Evolutionary conservation across 2,329 filamentous ascomycete genomes (phyloP), one percentile per base, ranked within the genome.

Genomic region (Fusarium decemcellulare): DNA sequence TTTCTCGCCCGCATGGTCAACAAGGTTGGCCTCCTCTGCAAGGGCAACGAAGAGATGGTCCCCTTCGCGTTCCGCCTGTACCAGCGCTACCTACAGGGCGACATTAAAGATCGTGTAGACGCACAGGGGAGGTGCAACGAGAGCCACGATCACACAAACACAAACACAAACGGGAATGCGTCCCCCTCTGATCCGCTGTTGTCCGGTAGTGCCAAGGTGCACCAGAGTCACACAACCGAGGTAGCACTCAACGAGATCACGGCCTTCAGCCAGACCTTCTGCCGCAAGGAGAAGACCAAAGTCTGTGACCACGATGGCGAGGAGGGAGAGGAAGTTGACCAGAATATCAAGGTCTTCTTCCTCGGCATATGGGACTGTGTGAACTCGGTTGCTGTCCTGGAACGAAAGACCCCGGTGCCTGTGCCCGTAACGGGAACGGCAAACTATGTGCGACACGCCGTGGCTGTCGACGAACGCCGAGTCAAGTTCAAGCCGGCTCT

Each of bases 331-430:
- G 42, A 68, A 7, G 72, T 76, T 42, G 73, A 52, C 18, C 32
- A 76, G 16, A 81, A 83, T 46, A 83, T 86, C 52, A 83, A 82
- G 46, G 81, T 87, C 8, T 84, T 85, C 72, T 87, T 88, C 74
- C 82, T 88, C n/a, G 86, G 86, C 2, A 79, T 87, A 43, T 88
- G 85, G 78, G 86, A 88, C 68, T 85, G 83, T 62, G 86, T 88
- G 43, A 86, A 85, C 71, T 85, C 82, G 4, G 84, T 87, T 8
- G 79, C 82, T 8, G 78, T 83, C 14, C 63, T 83, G 29, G 81
- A 82, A 61, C 73, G 71, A 0, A 81, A 77, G 57, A 76, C 79
- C 27, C 79, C 76, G n/a, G 73, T 79, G 29, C 82, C 81, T 6
- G 77, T 80, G 2, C 76, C 79, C 0, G 79, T 81, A 0, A 72